Conservation (phyloP, 164 flowering plant species). For the Euptelea pleiosperma region DNA sequence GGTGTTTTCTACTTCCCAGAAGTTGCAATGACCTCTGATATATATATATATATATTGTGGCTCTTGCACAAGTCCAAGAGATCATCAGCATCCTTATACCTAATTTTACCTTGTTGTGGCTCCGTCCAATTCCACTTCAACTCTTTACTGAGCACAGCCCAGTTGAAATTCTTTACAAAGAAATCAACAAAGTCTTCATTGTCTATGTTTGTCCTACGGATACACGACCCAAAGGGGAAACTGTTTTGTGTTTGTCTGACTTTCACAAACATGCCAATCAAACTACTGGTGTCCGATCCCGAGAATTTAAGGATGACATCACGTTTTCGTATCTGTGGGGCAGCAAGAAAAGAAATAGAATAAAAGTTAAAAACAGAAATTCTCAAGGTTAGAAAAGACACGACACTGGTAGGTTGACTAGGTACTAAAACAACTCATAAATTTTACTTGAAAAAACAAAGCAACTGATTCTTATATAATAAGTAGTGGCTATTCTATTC, state of each 20-base stretch:
- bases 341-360: not conserved
- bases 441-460: conserved; percentile 23
- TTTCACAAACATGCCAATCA: conserved; percentile 45
- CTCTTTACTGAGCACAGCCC: conserved; percentile 96
- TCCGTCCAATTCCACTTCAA: conserved; percentile 95
- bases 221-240: conserved; percentile 82
- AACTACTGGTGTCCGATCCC: conserved; percentile 29
- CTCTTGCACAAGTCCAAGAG: conserved; percentile 52
- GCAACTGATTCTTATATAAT: conserved; percentile 22
- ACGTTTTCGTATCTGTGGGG: conserved; percentile 76
- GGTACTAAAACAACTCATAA: not conserved
- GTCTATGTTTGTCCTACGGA: conserved; percentile 72
- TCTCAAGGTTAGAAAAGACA: not conserved
- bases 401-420: not conserved
- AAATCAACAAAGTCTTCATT: conserved; percentile 85
- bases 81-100: conserved; percentile 90
- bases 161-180: conserved; percentile 75
- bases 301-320: conserved; percentile 75
- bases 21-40: conserved; percentile 85
- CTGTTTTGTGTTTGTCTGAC: conserved; percentile 71
- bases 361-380: not conserved
- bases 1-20: conserved; percentile 79
- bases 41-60: conserved; percentile 45
- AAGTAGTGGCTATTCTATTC: too few species aligned
- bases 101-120: conserved; percentile 69